Evolutionary conservation across 768 basidiomycete species (phyloP), one percentile per base, ranked within the genome.

Genomic region (Amyloporia xantha): DNA sequence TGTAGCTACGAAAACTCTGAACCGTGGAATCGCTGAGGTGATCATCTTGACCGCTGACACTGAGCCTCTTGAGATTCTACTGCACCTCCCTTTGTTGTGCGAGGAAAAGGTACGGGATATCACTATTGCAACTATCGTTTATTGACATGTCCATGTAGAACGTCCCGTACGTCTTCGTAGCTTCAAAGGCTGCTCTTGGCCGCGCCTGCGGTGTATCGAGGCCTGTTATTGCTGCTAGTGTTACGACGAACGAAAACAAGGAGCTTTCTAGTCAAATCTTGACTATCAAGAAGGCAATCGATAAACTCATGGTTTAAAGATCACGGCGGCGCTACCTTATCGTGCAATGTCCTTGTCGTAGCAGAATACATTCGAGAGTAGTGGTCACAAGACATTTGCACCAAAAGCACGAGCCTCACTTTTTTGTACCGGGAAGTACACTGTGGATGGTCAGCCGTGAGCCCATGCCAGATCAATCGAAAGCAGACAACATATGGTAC

Each of bases 11-110:
- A 99, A 99, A 74, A 96, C 93, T 17, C 79, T 97, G 54, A 97
- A 97, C 68, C 90, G 95, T 61, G 95, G 95, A 73, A 90, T 95
- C 57, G 87, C 94, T 52, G 96, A 99, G 71, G 90, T 99, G 70
- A 92, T 98, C 70, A 82, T 99, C 61, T 75, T 99, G 68, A 96
- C 96, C 47, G 85, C 85, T 47, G 93, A 99, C 62, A 97, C 95
- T 25, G 94, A 98, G 68, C 96, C 96, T 41, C 78, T 99, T 60
- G 96, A 98, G 67, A 99, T 99, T 68, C 72, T 99, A 47, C 80
- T 99, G 54, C 96, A 99, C 69, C 83, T 99, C 25, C 96, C 96
- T 30, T 76, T 99, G 52, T 77, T 99, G 23, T 99, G 96, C 63
- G 96, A 99, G 68, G 96, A 99, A 74, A 99, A 99, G 82, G 91